Evolutionary conservation across 2,329 filamentous ascomycete genomes (phyloP), one percentile per base, ranked within the genome.

Genomic region (Botrytis galanthina): DNA sequence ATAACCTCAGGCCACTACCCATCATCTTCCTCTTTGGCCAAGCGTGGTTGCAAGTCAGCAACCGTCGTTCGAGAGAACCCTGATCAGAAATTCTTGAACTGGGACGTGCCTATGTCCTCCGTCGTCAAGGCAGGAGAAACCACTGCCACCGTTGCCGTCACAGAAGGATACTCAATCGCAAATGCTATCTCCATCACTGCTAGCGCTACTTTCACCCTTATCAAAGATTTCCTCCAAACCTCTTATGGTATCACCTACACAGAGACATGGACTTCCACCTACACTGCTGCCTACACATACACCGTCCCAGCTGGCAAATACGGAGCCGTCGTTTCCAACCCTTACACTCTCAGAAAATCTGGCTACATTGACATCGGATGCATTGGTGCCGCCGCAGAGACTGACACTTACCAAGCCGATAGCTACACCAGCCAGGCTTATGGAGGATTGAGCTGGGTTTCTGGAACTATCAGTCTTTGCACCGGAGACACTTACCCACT

Each of bases 401-500:
- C 37, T 6, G 22, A 22, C 20, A 37, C n/a, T 5, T 72, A 72
- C 22, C 48, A 59, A 59, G 61, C 61, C 9, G 61, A 72, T 42
- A 72, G 61, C 48, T 59, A 57, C 44, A 1, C 14, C 10, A 46
- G 39, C 14, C 32, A 59, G 8, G 29, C 18, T 18, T 68, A 46
- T 35, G 37, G 37, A 1, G 61, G 48, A 8, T 59, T 68, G 22
- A 32, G 20, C 29, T 72, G 70, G 70, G 61, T 72, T 39, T 14
- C 22, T 20, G 70, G 70, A 22, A 67, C 61, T 4, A 68, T 72
- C 16, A 68, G 61, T 72, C 35, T 68, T n/a, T 72, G 70, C 61
- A 57, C 35, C 5, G 26, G 26, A 8, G 3, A 26, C 46, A 44
- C 37, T 14, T 67, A 72, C 14, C 62, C 70, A 57, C 22, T 68